Evolutionary conservation across 257 asterid genomes (phyloP).

Genomic region (Fraxinus pennsylvanica): DNA sequence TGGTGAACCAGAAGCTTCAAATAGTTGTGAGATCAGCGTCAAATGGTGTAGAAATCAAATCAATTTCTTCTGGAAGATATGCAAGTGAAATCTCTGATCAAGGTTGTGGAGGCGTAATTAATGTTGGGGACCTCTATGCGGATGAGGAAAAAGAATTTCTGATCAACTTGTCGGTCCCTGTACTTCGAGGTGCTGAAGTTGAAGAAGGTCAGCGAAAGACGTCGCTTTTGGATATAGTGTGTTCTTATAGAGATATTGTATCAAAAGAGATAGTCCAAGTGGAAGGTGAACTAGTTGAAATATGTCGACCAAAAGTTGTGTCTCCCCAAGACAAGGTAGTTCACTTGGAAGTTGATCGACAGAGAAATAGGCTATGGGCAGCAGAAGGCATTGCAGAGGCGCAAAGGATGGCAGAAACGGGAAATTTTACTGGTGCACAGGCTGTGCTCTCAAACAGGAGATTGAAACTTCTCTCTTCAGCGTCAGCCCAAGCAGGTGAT

Average conservation of each 20-base stretch:
- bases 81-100: slow-evolving; percentile 9
- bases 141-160: slow-evolving; percentile 26
- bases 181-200: neutral
- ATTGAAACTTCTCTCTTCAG: slow-evolving; percentile 4
- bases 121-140: slow-evolving; percentile 22
- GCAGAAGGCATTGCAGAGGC: slow-evolving; percentile 25
- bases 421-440: slow-evolving; percentile 12
- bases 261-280: slow-evolving; percentile 15
- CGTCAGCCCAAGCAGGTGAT: slow-evolving; percentile 23
- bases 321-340: slow-evolving; percentile 12
- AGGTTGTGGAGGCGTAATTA: slow-evolving; percentile 4
- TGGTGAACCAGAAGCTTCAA: slow-evolving; percentile 4
- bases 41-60: slow-evolving; percentile 19
- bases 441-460: neutral
- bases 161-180: slow-evolving; percentile 19
- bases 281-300: slow-evolving; percentile 16
- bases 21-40: slow-evolving; percentile 18
- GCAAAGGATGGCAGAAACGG: slow-evolving; percentile 22
- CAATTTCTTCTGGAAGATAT: slow-evolving; percentile 24
- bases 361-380: slow-evolving; percentile 13
- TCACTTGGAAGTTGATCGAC: slow-evolving; percentile 22
- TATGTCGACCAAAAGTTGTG: slow-evolving; percentile 6
- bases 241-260: slow-evolving; percentile 20
- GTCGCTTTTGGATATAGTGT: slow-evolving; percentile 16
- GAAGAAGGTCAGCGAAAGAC: slow-evolving; percentile 12